A percentile compares a stretch with the other conserved stretches of the same genome.
These are phyloP conservation scores for Telopea speciosissima DNA, from an alignment of 177 flowering plant species.

Conservation along the genomic window DNA sequence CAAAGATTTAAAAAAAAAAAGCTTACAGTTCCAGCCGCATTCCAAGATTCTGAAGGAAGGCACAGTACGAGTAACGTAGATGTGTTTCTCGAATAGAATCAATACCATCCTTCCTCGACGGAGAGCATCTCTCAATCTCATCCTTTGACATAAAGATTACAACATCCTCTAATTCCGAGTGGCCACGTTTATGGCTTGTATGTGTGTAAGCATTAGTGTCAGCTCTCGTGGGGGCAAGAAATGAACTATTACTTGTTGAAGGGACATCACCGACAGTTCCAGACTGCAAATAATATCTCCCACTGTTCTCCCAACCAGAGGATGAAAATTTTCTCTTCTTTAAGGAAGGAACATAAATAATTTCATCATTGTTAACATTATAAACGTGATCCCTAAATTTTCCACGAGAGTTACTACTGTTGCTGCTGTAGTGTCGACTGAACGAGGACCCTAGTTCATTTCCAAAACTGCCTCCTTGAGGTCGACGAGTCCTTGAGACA, in stretches of 20 bases:
- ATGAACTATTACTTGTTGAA: conserved; percentile 20
- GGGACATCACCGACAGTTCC: conserved; percentile 18
- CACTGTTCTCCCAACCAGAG: conserved; percentile 37
- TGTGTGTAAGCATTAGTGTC: conserved; percentile 22
- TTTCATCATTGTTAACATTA: conserved; percentile 19
- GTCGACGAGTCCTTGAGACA: conserved; percentile 22
- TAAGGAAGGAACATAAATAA: conserved; percentile 28
- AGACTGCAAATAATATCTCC: conserved; percentile 26
- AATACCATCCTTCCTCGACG: conserved; percentile 94
- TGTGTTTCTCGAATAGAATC: conserved; percentile 66
- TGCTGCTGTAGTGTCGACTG: conserved; percentile 21
- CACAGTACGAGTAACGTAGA: conserved; percentile 84
- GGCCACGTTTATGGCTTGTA: conserved; percentile 46
- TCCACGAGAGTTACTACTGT: conserved; percentile 16
- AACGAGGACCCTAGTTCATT: conserved; percentile 28
- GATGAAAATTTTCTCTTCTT: conserved; percentile 58
- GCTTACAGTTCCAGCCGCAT: conserved; percentile 73
- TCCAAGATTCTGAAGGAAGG: conserved; percentile 83
- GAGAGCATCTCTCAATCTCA: conserved; percentile 81
- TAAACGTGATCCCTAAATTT: conserved; percentile 19
- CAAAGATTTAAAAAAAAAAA: not conserved
- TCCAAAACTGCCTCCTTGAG: conserved; percentile 31
- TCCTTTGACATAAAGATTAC: conserved; percentile 65
- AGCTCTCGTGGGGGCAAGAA: conserved; percentile 25
- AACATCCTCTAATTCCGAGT: conserved; percentile 53